Conservation (phyloP, 768 basidiomycete species). For the Pleurotus ostreatus region DNA sequence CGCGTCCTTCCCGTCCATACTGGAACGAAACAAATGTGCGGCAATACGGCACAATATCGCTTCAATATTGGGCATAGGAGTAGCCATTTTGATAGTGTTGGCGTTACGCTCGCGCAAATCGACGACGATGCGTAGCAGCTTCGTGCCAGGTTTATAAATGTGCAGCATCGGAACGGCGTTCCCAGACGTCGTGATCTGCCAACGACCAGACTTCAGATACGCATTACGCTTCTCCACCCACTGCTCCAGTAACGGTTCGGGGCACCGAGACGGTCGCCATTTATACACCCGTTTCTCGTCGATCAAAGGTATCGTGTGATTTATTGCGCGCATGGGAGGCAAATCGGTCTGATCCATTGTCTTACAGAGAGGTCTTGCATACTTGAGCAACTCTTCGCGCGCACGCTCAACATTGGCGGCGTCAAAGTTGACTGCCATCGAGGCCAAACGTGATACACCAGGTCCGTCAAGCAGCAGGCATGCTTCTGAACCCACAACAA, state of each 20-base stretch:
- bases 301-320: slow-evolving; percentile 38
- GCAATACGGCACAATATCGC: no score
- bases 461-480: no score
- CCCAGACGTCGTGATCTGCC: slow-evolving; percentile 23
- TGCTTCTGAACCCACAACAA: no score
- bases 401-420: no score
- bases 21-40: no score
- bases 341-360: slow-evolving; percentile 23
- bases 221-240: slow-evolving; percentile 25
- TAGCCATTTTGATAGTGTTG: no score
- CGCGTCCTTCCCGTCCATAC: slow-evolving; percentile 28
- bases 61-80: no score
- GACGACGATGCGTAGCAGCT: no score
- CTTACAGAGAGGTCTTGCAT: slow-evolving; percentile 23
- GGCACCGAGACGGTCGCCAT: slow-evolving; percentile 32
- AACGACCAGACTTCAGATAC: slow-evolving; percentile 23
- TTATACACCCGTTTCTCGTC: slow-evolving; percentile 25
- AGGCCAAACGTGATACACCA: no score
- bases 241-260: slow-evolving; percentile 27
- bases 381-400: no score
- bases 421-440: no score
- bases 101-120: no score
- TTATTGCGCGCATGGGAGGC: slow-evolving; percentile 34
- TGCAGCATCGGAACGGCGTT: slow-evolving; percentile 30
- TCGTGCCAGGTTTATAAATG: slow-evolving; percentile 4